Percentiles rank a stretch among this genome's conserved stretches.
Evolutionary conservation across 192 early-diverging fungal genomes (phyloP).

Genomic region (Glomus cerebriforme): DNA sequence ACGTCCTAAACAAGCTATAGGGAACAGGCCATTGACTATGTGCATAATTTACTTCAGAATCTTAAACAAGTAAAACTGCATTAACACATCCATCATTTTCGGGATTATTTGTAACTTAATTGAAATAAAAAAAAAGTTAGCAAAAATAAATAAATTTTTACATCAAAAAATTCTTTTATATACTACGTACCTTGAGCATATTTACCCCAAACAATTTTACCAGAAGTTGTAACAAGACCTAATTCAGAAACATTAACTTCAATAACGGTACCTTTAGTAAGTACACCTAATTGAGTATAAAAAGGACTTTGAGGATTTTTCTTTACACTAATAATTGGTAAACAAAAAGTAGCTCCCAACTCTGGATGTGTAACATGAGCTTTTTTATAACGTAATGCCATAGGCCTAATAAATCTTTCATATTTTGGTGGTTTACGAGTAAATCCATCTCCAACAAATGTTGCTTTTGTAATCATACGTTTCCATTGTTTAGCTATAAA

Average conservation of each 20-base stretch:
- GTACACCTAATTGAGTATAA: constrained; percentile 95
- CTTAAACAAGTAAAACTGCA: constrained; percentile 87
- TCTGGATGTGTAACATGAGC: constrained; percentile 99
- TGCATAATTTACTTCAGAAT: not conserved
- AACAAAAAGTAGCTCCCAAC: constrained; percentile 93
- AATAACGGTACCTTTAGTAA: constrained; percentile 98
- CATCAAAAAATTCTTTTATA: not conserved
- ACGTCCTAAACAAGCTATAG: too few relatives aligned
- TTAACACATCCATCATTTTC: constrained; percentile 98
- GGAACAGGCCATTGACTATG: not conserved
- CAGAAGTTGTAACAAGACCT: constrained; percentile 74
- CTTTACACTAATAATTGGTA: constrained; percentile 97
- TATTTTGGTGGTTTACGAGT: constrained; percentile 99
- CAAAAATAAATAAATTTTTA: not conserved
- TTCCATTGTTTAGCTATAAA: constrained; percentile 90
- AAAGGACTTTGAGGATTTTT: constrained; percentile 97
- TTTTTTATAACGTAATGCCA: constrained; percentile 97
- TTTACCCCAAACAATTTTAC: constrained; percentile 99
- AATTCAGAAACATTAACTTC: constrained; percentile 61
- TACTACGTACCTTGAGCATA: constrained; percentile 64
- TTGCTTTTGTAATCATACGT: constrained; percentile 97
- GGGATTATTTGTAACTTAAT: constrained; percentile 96
- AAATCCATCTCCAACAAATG: constrained; percentile 98
- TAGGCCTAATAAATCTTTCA: constrained; percentile 97
- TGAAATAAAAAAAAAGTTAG: constrained; percentile 13